Percentiles rank a stretch among this genome's conserved stretches.
Evolutionary conservation across 179 eudicot genomes (phyloP).

Genomic region (Vitellaria paradoxa): DNA sequence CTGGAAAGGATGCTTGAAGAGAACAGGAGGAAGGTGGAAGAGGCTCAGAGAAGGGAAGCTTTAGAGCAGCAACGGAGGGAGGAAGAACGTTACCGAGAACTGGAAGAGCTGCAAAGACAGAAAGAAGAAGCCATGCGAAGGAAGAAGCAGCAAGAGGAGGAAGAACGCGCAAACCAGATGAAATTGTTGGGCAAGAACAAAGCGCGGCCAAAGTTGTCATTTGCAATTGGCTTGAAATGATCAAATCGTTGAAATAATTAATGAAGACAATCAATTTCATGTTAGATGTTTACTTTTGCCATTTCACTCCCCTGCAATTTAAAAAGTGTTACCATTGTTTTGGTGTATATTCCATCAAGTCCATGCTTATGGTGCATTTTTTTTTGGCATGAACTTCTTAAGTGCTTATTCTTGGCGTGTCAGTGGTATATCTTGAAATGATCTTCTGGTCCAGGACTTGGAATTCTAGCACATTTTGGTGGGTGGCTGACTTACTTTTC

Average conservation of each 20-base stretch:
- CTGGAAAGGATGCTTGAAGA: constrained; percentile 77
- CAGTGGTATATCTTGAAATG: too few relatives aligned
- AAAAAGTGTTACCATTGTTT: too few relatives aligned
- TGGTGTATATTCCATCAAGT: too few relatives aligned
- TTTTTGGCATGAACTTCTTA: too few relatives aligned
- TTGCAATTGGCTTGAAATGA: constrained; percentile 77
- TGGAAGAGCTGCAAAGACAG: constrained; percentile 86
- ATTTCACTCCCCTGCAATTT: too few relatives aligned
- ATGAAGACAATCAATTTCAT: too few relatives aligned
- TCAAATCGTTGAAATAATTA: neutral
- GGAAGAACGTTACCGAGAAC: constrained; percentile 79
- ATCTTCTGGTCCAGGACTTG: too few relatives aligned
- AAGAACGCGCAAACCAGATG: constrained; percentile 82
- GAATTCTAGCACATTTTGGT: too few relatives aligned
- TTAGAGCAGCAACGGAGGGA: constrained; percentile 75
- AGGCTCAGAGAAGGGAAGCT: constrained; percentile 83
- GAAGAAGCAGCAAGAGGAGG: constrained; percentile 89
- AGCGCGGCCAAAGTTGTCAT: constrained; percentile 85
- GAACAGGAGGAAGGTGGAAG: constrained; percentile 72
- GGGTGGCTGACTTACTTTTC: too few relatives aligned
- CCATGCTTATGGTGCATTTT: too few relatives aligned
- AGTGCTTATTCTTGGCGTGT: too few relatives aligned
- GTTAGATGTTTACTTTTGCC: neutral
- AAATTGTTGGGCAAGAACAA: constrained; percentile 86
- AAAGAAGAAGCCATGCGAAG: constrained; percentile 82